Base-by-base conservation (phyloP, 192 early-diverging fungal genomes). In the Funneliformis mosseae region DNA sequence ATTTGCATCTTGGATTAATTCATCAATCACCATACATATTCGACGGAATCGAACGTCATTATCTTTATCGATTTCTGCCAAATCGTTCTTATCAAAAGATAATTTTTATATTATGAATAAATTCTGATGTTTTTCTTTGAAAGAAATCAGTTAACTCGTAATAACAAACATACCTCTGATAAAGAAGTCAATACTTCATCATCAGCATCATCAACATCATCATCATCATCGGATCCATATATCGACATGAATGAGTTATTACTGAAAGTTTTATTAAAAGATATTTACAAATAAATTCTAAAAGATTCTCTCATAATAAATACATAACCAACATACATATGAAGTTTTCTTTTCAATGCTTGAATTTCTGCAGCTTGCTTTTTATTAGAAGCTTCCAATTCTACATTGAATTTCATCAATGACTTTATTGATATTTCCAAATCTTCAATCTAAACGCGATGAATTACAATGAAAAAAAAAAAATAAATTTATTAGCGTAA, bases 361-460 rank as follows among this genome's bases (percentile, higher is more conserved):
- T 84, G 83, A 45, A 89, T 80, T 80, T 90, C 83, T 12, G 81
- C 82, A 8, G 85, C 82, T 73, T 89, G 88, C 39, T 87, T 89
- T 61, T 87, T 82, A 33, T 85, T 85, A 2, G 83, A 85, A 0
- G 84, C 83, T 76, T 90, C 89, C 21, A 90, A 80, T 62, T 86
- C 85, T 38, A 84, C 80, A 76, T 90, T 90, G 46, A 89, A 77
- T 41, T 84, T 83, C 10, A 88, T 77, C 10, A 90, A 73, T 33
- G 87, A 88, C 21, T 86, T 70, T 38, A 88, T 90, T 1, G 89
- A 89, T 33, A 90, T 88, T 78, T 90, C 89, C 46, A 90, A 84
- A 83, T 90, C 88, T 38, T 79, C 82, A 81, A 89, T 87, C 84
- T 88, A 21, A 25, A 41, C 27, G 67, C 11, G 28, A 70, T 43